These are phyloP conservation scores for Flaveria ramosissima DNA, from an alignment of 129 eudicot genomes.

Conservation along the genomic window DNA sequence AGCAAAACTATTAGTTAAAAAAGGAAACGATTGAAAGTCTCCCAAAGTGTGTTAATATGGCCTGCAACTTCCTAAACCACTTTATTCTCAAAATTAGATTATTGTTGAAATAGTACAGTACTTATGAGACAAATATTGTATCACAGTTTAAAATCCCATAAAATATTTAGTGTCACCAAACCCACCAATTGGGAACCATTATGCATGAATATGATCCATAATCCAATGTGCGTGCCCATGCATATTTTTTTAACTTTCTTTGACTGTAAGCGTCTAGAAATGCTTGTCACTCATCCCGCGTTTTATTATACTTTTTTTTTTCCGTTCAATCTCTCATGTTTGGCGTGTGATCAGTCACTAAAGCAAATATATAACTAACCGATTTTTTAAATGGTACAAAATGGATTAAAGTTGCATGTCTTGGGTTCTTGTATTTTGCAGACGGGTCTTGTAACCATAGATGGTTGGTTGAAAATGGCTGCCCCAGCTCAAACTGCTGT, in stretches of 20 bases:
- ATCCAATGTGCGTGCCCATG: not conserved
- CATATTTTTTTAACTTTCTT: not conserved
- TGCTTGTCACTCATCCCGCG: not conserved
- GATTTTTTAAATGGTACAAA: not conserved
- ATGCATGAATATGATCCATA: not conserved
- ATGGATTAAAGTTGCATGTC: conserved; percentile 17
- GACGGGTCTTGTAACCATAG: conserved; percentile 75
- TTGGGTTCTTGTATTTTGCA: conserved; percentile 36
- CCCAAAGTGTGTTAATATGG: no score
- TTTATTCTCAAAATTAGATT: no score
- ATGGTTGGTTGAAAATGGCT: conserved; percentile 84
- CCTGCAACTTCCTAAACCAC: no score
- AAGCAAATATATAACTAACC: not conserved
- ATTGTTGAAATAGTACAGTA: no score
- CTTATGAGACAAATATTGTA: no score
- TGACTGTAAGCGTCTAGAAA: not conserved
- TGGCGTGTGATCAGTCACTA: not conserved
- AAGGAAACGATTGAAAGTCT: not conserved
- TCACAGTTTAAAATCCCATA: not conserved
- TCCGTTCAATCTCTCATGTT: not conserved
- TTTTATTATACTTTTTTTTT: not conserved
- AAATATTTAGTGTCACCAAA: not conserved
- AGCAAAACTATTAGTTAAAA: not conserved
- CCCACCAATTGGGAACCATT: not conserved
- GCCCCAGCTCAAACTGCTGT: conserved; percentile 99